phyloP scores from a whole-genome alignment of 805 yeast genomes.

The Ogataea wickerhamii region DNA sequence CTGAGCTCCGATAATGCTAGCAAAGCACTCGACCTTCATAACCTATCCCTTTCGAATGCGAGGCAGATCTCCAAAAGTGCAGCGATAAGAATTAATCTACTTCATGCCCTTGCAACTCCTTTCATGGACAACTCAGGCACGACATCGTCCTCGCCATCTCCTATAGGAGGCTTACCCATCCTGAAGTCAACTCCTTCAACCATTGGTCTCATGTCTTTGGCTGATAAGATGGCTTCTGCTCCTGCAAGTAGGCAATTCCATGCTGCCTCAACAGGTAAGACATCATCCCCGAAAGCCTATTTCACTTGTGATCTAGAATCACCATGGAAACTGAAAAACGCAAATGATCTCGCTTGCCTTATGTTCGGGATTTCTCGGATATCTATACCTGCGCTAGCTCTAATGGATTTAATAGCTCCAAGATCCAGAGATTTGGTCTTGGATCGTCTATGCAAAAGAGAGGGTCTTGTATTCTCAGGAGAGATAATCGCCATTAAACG shows the following conservation, averaged over 20 bases:
- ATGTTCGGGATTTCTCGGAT: constrained; percentile 76
- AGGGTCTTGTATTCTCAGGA: constrained; percentile 68
- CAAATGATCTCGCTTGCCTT: constrained; percentile 85
- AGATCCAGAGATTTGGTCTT: constrained; percentile 70
- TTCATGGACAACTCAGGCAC: constrained; percentile 42
- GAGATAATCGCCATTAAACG: constrained; percentile 78
- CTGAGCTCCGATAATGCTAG: constrained; percentile 22
- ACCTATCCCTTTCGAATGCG: constrained; percentile 47
- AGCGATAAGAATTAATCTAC: constrained; percentile 41
- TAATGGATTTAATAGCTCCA: constrained; percentile 75
- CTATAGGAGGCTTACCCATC: constrained; percentile 27
- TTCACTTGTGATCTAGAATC: constrained; percentile 69
- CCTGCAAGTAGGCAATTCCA: constrained; percentile 41
- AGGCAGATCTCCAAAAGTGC: constrained; percentile 36
- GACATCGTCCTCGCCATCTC: constrained; percentile 5
- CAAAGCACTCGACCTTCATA: constrained; percentile 52
- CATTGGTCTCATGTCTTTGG: constrained; percentile 23
- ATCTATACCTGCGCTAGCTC: constrained; percentile 56
- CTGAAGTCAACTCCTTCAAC: constrained; percentile 24
- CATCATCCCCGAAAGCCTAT: constrained; percentile 73
- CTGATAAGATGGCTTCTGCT: constrained; percentile 3
- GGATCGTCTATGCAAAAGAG: constrained; percentile 44
- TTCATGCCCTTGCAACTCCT: constrained; percentile 67
- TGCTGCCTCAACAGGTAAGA: constrained; percentile 64
- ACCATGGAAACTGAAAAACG: constrained; percentile 81